These are phyloP conservation scores for Pseudogymnoascus sp. DNA, from an alignment of 2,329 filamentous ascomycete species.

Conservation along the genomic window DNA sequence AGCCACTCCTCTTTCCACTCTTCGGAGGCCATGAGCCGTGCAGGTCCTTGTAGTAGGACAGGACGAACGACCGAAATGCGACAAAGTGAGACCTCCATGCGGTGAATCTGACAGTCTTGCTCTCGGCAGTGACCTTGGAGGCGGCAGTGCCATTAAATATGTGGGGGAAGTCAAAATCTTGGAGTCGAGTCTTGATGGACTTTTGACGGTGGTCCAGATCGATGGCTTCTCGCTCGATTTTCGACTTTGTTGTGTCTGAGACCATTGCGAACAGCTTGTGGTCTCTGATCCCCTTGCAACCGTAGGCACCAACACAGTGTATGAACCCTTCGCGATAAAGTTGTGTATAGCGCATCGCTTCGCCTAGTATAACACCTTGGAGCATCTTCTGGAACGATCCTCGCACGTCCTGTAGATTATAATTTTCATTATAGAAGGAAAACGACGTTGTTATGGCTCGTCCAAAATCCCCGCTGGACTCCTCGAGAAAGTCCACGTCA, in stretches of 20 bases:
- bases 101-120: conserved; percentile 73
- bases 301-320: conserved; percentile 81
- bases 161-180: conserved; percentile 84
- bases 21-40: conserved; percentile 85
- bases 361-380: conserved; percentile 80
- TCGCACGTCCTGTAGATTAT: conserved; percentile 69
- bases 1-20: conserved; percentile 85
- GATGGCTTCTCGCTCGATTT: conserved; percentile 73
- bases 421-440: conserved; percentile 66
- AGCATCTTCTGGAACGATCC: conserved; percentile 80
- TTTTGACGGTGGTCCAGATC: conserved; percentile 67
- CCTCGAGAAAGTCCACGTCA: conserved; percentile 48
- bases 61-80: conserved; percentile 56
- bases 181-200: conserved; percentile 62
- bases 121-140: conserved; percentile 68
- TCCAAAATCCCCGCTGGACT: conserved; percentile 51
- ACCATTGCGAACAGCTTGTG: conserved; percentile 65
- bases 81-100: conserved; percentile 70
- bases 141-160: conserved; percentile 82
- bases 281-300: conserved; percentile 35
- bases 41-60: conserved; percentile 55
- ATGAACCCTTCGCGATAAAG: conserved; percentile 89
- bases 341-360: conserved; percentile 70
- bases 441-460: conserved; percentile 56
- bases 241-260: conserved; percentile 60